phyloP scores from a whole-genome alignment of 1,139 yeast species.

The Geotrichum aggregatum region DNA sequence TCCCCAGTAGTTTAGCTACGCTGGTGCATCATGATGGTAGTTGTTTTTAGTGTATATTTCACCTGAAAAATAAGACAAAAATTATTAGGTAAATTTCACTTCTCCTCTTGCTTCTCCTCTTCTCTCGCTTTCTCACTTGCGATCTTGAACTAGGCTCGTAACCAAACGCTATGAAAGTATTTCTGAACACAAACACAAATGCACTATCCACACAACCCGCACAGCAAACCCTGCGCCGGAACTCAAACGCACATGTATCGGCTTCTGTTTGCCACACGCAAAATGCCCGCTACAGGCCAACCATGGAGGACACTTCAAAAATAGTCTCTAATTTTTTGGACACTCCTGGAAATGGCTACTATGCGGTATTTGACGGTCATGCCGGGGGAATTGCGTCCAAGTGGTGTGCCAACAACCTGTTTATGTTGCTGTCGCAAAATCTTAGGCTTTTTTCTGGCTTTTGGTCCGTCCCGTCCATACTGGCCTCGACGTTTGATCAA shows the following conservation, averaged over 20 bases:
- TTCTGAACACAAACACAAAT: too few relatives aligned
- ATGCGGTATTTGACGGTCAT: conserved; percentile 88
- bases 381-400: conserved; percentile 81
- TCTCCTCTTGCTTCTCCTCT: too few relatives aligned
- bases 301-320: conserved; percentile 88
- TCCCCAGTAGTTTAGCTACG: too few relatives aligned
- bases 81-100: too few relatives aligned
- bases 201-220: too few relatives aligned
- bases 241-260: not conserved
- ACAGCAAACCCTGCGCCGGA: too few relatives aligned
- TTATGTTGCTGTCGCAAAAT: conserved; percentile 37
- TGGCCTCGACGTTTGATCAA: conserved; percentile 28
- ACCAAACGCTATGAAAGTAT: too few relatives aligned
- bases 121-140: too few relatives aligned
- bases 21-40: too few relatives aligned
- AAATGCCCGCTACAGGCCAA: conserved; percentile 50
- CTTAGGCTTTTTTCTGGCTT: conserved; percentile 11
- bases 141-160: too few relatives aligned
- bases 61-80: too few relatives aligned
- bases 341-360: conserved; percentile 79
- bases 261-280: conserved; percentile 19
- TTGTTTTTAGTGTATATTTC: too few relatives aligned
- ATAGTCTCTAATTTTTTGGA: conserved; percentile 84
- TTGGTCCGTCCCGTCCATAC: conserved; percentile 22
- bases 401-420: conserved; percentile 83